These are phyloP conservation scores for Sporisorium sorghi DNA, from an alignment of 1,284 basidiomycete genomes.

Conservation along the genomic window DNA sequence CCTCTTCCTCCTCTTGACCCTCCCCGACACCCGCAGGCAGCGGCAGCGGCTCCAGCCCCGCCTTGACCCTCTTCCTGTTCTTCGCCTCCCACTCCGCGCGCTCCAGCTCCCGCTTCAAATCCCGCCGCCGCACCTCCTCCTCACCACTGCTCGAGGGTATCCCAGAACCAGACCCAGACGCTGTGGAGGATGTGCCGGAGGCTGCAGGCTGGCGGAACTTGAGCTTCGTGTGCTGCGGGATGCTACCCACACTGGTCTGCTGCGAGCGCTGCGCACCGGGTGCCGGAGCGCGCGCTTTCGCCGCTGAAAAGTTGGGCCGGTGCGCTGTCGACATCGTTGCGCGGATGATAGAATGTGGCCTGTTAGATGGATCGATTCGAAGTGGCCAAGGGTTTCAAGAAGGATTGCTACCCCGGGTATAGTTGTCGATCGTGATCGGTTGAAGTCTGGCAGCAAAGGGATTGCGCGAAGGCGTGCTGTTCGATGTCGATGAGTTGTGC, in stretches of 20 bases:
- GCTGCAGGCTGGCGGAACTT: conserved; percentile 62
- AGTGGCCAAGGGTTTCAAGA: no score
- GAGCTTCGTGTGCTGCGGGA: conserved; percentile 63
- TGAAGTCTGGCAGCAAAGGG: no score
- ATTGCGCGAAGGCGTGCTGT: no score
- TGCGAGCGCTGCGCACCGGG: conserved; percentile 53
- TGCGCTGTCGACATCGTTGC: conserved; percentile 62
- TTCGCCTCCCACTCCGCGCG: conserved; percentile 50
- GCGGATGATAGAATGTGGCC: no score
- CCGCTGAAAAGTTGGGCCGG: conserved; percentile 66
- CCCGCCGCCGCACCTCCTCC: conserved; percentile 15
- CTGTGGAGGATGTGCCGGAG: neutral
- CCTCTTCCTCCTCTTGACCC: conserved; percentile 24
- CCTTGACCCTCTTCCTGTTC: conserved; percentile 35
- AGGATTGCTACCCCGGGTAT: no score
- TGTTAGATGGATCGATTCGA: no score
- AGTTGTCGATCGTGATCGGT: no score
- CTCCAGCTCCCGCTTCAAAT: conserved; percentile 61
- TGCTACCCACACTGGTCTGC: conserved; percentile 21
- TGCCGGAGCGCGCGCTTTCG: conserved; percentile 52
- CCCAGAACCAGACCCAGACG: neutral
- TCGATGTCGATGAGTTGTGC: neutral
- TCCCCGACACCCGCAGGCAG: conserved; percentile 2
- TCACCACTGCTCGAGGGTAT: no score
- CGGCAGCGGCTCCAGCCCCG: conserved; percentile 30